Percentiles rank a stretch among this genome's conserved stretches.
phyloP scores from a whole-genome alignment of 2,329 filamentous ascomycete species.

The Xylaria sp. region DNA sequence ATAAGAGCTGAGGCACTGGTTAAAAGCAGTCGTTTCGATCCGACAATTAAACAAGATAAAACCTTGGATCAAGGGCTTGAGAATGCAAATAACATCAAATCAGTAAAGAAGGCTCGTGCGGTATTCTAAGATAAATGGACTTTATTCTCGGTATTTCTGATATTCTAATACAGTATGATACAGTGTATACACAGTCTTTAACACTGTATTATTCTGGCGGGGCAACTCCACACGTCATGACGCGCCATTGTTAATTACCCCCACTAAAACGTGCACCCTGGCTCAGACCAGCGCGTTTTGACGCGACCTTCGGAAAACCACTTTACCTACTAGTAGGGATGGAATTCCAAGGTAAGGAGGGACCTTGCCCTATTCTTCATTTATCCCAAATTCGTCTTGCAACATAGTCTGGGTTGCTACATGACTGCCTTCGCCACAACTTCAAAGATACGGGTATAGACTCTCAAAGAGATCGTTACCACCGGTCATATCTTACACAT shows the following conservation, averaged over 20 bases:
- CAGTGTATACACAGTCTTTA: too few species aligned
- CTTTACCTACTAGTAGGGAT: constrained; percentile 31
- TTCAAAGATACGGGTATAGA: neutral
- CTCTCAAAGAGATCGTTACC: neutral
- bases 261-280: constrained; percentile 39
- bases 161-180: too few species aligned
- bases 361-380: constrained; percentile 18
- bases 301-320: constrained; percentile 44
- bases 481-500: neutral
- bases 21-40: too few species aligned
- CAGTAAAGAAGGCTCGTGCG: too few species aligned
- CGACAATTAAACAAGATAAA: too few species aligned
- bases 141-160: too few species aligned
- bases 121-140: too few species aligned
- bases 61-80: too few species aligned
- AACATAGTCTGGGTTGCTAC: constrained; percentile 3
- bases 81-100: too few species aligned
- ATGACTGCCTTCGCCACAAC: constrained; percentile 4
- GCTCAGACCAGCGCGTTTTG: constrained; percentile 38
- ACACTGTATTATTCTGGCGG: neutral
- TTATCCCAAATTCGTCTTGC: neutral
- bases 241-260: constrained; percentile 36
- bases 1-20: too few species aligned
- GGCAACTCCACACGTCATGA: constrained; percentile 16
- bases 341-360: neutral